These are phyloP conservation scores for Epichloe gansuensis DNA, from an alignment of 2,329 filamentous ascomycete species.

Conservation along the genomic window DNA sequence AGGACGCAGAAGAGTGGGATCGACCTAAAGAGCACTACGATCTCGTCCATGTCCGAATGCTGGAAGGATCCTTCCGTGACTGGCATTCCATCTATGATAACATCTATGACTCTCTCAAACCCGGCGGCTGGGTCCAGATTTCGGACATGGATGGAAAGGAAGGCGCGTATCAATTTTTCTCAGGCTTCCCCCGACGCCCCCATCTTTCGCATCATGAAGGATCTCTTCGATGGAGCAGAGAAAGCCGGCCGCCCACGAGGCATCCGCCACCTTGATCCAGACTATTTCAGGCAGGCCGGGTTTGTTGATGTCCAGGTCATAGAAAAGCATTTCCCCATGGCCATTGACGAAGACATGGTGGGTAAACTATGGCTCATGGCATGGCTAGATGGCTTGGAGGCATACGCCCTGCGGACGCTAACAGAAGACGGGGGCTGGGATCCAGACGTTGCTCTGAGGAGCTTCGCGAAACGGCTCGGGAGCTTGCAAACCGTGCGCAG, in stretches of 20 bases:
- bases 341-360: slow-evolving; percentile 30
- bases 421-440: slow-evolving; percentile 43
- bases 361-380: slow-evolving; percentile 43
- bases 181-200: slow-evolving; percentile 32
- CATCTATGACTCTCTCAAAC: slow-evolving; percentile 39
- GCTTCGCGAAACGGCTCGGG: slow-evolving; percentile 34
- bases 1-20: slow-evolving; percentile 50
- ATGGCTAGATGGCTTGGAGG: slow-evolving; percentile 38
- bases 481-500: slow-evolving; percentile 36
- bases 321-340: slow-evolving; percentile 37
- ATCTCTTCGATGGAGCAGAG: slow-evolving; percentile 30
- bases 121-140: slow-evolving; percentile 46
- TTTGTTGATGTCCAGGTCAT: slow-evolving; percentile 38
- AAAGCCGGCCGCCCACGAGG: slow-evolving; percentile 33
- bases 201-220: slow-evolving; percentile 28
- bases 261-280: slow-evolving; percentile 32
- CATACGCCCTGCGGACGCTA: slow-evolving; percentile 35
- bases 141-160: slow-evolving; percentile 40
- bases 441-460: slow-evolving; percentile 33
- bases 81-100: slow-evolving; percentile 44
- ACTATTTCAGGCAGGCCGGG: slow-evolving; percentile 33
- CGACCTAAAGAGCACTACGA: slow-evolving; percentile 39
- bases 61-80: slow-evolving; percentile 44
- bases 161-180: slow-evolving; percentile 19
- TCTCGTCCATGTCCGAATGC: slow-evolving; percentile 42